Evolutionary conservation across 192 early-diverging fungal genomes (phyloP).

Genomic region (Pilaira anomala): DNA sequence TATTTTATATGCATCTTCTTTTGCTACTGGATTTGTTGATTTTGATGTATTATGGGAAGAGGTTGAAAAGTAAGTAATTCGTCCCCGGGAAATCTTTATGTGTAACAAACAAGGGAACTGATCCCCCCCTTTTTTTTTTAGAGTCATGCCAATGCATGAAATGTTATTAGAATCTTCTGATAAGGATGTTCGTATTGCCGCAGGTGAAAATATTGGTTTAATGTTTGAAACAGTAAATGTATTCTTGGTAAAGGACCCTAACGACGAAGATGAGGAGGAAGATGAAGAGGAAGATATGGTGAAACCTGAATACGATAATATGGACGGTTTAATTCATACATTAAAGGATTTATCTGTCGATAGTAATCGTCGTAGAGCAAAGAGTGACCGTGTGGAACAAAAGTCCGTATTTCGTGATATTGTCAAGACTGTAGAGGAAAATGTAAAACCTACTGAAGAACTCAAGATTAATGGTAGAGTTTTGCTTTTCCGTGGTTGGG

Average conservation of each 20-base stretch:
- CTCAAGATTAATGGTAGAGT: constrained; percentile 47
- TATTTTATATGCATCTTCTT: constrained; percentile 23
- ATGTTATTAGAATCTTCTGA: constrained; percentile 51
- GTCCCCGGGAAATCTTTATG: background rate
- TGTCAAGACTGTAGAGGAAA: constrained; percentile 54
- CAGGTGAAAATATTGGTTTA: constrained; percentile 72
- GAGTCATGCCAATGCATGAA: constrained; percentile 48
- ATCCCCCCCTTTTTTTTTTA: constrained; percentile 26
- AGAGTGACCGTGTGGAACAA: constrained; percentile 55
- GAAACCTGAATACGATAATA: constrained; percentile 50
- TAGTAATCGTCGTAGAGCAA: constrained; percentile 52
- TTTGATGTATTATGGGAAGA: constrained; percentile 36
- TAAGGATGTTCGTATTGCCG: constrained; percentile 58
- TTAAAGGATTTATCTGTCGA: constrained; percentile 56
- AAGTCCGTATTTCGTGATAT: constrained; percentile 66
- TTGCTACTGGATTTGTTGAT: constrained; percentile 21
- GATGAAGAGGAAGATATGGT: constrained; percentile 40
- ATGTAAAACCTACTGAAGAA: constrained; percentile 49
- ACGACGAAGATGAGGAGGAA: constrained; percentile 24
- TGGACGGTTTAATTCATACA: constrained; percentile 56
- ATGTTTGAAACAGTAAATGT: constrained; percentile 58
- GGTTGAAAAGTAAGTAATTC: constrained; percentile 31
- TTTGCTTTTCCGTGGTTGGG: constrained; percentile 58
- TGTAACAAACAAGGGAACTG: background rate
- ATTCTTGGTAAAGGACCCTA: constrained; percentile 1